Conservation (phyloP, 2,329 filamentous ascomycete species). For the Scedosporium boydii region DNA sequence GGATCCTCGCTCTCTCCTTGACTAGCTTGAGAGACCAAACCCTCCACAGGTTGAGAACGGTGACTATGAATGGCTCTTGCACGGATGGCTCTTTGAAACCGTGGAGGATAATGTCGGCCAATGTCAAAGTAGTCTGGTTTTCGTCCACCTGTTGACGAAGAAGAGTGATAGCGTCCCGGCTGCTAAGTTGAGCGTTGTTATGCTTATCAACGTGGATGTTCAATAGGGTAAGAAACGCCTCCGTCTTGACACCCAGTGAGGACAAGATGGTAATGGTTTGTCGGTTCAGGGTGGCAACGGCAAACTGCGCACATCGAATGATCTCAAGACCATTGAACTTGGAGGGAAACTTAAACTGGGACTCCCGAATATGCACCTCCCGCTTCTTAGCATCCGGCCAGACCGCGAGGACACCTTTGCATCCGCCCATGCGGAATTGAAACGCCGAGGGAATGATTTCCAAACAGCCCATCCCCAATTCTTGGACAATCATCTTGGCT, state of each 20-base stretch:
- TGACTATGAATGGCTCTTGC: conserved; percentile 72
- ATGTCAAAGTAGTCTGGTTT: conserved; percentile 65
- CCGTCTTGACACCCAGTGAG: conserved; percentile 59
- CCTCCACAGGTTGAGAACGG: conserved; percentile 74
- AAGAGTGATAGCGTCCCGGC: conserved; percentile 53
- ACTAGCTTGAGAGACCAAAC: conserved; percentile 82
- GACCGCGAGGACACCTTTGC: conserved; percentile 77
- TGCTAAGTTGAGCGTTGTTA: conserved; percentile 58
- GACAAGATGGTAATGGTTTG: conserved; percentile 85
- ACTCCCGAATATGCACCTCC: conserved; percentile 70
- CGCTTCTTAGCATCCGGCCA: conserved; percentile 58
- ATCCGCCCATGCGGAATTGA: conserved; percentile 87
- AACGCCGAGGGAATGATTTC: conserved; percentile 65
- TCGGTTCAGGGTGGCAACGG: conserved; percentile 73
- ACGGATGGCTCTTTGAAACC: conserved; percentile 60
- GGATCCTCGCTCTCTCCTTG: conserved; percentile 85
- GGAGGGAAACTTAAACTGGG: conserved; percentile 79
- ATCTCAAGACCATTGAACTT: conserved; percentile 69
- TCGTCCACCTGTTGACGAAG: conserved; percentile 73
- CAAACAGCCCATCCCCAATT: conserved; percentile 50
- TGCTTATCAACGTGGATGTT: conserved; percentile 58
- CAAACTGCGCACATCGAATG: conserved; percentile 68
- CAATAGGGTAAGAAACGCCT: conserved; percentile 60
- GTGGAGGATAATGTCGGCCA: conserved; percentile 67
- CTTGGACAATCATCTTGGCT: conserved; percentile 61